Percentiles rank a stretch among this genome's conserved stretches.
Conservation (phyloP, 1,284 basidiomycete species). For the Cryptococcus amylolentus region DNA sequence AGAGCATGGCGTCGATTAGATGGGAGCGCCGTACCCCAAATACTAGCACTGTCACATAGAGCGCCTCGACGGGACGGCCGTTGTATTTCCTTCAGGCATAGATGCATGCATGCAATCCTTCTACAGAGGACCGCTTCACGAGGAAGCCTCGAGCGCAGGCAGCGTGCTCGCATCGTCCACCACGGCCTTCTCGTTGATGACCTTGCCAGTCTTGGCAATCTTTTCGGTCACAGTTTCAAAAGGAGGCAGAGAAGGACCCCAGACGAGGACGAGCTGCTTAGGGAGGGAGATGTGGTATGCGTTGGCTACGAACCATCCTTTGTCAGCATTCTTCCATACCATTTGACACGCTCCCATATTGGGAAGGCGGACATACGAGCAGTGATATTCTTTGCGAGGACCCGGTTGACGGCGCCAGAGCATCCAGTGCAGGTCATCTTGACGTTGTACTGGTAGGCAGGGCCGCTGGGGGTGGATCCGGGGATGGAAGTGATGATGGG, state of each 20-base stretch:
- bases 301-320: conserved; percentile 29
- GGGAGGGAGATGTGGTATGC: conserved; percentile 42
- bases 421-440: conserved; percentile 50
- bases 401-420: conserved; percentile 48
- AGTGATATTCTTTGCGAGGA: conserved; percentile 45
- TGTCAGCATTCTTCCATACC: background rate
- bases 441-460: conserved; percentile 47
- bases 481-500: conserved; percentile 15
- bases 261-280: conserved; percentile 44
- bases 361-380: conserved; percentile 35
- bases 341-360: background rate
- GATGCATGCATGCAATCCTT: background rate
- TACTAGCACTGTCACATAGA: background rate
- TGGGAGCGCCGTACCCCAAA: background rate
- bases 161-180: conserved; percentile 17
- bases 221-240: conserved; percentile 44
- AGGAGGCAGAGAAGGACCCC: conserved; percentile 42
- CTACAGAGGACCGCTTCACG: background rate
- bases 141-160: conserved; percentile 16
- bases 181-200: conserved; percentile 31
- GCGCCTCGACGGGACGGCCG: background rate
- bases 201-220: conserved; percentile 50
- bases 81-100: background rate
- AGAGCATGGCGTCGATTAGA: background rate
- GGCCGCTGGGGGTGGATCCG: conserved; percentile 21